A percentile compares a stretch with the other conserved stretches of the same genome.
phyloP scores from a whole-genome alignment of 208 protist genomes.

The Vickermania spadyakhi region DNA sequence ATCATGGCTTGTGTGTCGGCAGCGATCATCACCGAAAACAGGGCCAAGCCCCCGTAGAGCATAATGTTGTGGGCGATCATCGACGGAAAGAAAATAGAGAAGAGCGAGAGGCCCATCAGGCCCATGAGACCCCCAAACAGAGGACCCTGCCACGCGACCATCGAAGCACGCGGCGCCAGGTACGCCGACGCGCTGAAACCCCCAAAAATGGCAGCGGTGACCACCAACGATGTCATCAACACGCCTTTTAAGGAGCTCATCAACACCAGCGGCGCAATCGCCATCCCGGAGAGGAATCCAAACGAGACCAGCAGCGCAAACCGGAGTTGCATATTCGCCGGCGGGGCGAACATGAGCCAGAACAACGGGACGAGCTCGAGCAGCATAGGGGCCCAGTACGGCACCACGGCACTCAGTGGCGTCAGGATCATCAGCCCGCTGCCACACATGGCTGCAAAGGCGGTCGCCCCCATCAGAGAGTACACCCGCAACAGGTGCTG shows the following conservation, averaged over 20 bases:
- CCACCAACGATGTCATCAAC: constrained; percentile 60
- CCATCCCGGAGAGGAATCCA: constrained; percentile 77
- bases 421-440: constrained; percentile 78
- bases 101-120: constrained; percentile 67
- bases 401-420: constrained; percentile 50
- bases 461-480: constrained; percentile 32
- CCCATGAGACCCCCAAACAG: constrained; percentile 80
- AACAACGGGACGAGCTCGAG: constrained; percentile 76
- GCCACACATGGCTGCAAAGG: constrained; percentile 31
- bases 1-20: constrained; percentile 87
- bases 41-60: constrained; percentile 78
- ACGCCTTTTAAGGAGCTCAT: constrained; percentile 70
- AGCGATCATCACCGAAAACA: constrained; percentile 78
- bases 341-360: constrained; percentile 75
- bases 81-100: constrained; percentile 84
- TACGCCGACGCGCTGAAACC: constrained; percentile 83
- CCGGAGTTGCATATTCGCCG: constrained; percentile 57
- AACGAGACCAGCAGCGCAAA: constrained; percentile 73
- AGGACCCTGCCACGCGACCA: constrained; percentile 78
- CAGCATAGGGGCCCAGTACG: constrained; percentile 80
- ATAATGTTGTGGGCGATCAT: constrained; percentile 74
- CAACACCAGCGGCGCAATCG: constrained; percentile 65
- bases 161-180: constrained; percentile 61
- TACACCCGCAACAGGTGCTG: constrained; percentile 82
- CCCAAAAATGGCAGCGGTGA: constrained; percentile 76